These are phyloP conservation scores for Suillus bovinus DNA, from an alignment of 768 basidiomycete species.

Conservation along the genomic window DNA sequence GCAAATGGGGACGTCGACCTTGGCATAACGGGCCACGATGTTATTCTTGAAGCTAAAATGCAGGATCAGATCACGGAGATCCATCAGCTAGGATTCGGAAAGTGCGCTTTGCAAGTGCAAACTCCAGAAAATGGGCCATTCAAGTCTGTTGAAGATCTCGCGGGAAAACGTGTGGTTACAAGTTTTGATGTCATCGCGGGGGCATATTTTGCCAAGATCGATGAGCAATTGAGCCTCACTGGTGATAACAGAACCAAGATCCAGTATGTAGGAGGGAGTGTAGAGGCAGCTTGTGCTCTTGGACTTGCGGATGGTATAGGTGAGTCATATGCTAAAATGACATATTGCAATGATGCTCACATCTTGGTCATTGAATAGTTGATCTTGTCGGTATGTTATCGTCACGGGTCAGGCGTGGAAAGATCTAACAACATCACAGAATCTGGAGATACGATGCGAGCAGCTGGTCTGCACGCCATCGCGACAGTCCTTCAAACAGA, in stretches of 20 bases:
- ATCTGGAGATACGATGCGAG: constrained; percentile 99
- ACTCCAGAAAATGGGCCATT: constrained; percentile 77
- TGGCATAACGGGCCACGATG: constrained; percentile 98
- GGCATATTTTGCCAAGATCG: constrained; percentile 72
- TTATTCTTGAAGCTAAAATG: constrained; percentile 90
- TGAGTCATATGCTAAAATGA: constrained; percentile 36
- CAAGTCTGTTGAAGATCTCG: constrained; percentile 74
- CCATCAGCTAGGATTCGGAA: constrained; percentile 88
- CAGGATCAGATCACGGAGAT: constrained; percentile 73
- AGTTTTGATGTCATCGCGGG: constrained; percentile 90
- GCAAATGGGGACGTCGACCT: constrained; percentile 96
- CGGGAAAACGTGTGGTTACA: constrained; percentile 91
- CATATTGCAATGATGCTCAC: constrained; percentile 5
- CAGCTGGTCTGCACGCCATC: constrained; percentile 92
- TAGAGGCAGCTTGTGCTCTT: constrained; percentile 95
- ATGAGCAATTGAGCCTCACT: constrained; percentile 50
- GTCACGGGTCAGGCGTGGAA: background rate
- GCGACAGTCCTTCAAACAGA: constrained; percentile 84
- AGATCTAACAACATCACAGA: constrained; percentile 48
- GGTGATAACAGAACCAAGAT: constrained; percentile 72
- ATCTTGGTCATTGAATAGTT: constrained; percentile 46
- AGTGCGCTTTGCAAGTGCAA: constrained; percentile 87
- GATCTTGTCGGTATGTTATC: constrained; percentile 85
- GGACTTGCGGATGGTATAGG: constrained; percentile 97
- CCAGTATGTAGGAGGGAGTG: constrained; percentile 96